Evolutionary conservation across 225 moss, liverwort and hornwort species (phyloP).

Genomic region (Ulota crispa): DNA sequence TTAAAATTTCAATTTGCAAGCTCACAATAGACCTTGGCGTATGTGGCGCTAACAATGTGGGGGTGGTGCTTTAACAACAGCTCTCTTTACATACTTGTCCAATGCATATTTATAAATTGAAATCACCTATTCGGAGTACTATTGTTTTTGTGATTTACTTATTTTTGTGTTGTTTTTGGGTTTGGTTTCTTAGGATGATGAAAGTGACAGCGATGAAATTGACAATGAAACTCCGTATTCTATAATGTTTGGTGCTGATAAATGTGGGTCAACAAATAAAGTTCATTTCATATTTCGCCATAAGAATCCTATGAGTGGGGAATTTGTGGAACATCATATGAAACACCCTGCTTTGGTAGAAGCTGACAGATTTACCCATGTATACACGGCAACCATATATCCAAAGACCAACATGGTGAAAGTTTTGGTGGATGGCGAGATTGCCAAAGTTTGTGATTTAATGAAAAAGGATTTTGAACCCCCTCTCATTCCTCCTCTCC

Average conservation of each 20-base stretch:
- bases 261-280: slow-evolving; percentile 58
- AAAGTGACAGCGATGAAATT: slow-evolving; percentile 30
- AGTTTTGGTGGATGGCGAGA: slow-evolving; percentile 36
- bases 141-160: neutral
- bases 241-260: slow-evolving; percentile 61
- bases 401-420: slow-evolving; percentile 18
- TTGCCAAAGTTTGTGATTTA: slow-evolving; percentile 33
- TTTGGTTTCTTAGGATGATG: neutral
- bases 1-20: too few relatives aligned
- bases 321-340: slow-evolving; percentile 46
- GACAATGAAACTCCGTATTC: slow-evolving; percentile 49
- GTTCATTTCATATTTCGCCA: slow-evolving; percentile 55
- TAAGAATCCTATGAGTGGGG: slow-evolving; percentile 9
- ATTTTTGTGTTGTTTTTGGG: neutral
- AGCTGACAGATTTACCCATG: slow-evolving; percentile 43
- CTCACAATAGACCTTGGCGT: too few relatives aligned
- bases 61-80: too few relatives aligned
- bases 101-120: too few relatives aligned
- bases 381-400: slow-evolving; percentile 44
- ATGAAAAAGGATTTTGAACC: slow-evolving; percentile 36
- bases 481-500: slow-evolving; percentile 18
- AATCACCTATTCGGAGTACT: too few relatives aligned
- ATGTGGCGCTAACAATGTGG: too few relatives aligned
- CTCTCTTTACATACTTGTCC: too few relatives aligned
- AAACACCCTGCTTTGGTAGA: slow-evolving; percentile 31